phyloP scores from a whole-genome alignment of 306 rosid genomes.

The Echinosophora koreensis region DNA sequence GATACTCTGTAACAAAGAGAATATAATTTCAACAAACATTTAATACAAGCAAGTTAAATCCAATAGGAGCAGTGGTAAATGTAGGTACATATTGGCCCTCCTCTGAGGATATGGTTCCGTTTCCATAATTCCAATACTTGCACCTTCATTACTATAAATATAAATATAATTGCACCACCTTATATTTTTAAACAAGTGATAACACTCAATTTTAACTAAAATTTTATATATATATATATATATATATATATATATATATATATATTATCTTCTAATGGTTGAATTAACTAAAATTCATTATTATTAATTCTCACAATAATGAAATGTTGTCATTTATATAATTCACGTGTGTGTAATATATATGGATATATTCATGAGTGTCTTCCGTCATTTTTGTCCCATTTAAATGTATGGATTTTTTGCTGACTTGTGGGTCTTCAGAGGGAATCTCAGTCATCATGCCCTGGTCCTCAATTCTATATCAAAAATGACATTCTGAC shows the following conservation, averaged over 20 bases:
- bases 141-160: conserved; percentile 33
- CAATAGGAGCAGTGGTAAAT: conserved; percentile 46
- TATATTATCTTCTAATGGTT: too few species aligned
- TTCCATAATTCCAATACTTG: conserved; percentile 18
- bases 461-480: conserved; percentile 50
- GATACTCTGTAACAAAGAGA: conserved; percentile 59
- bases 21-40: conserved; percentile 50
- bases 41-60: conserved; percentile 49
- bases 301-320: too few species aligned
- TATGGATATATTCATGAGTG: not conserved
- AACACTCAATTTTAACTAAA: too few species aligned
- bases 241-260: too few species aligned
- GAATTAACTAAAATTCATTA: too few species aligned
- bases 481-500: conserved; percentile 54
- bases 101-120: conserved; percentile 41
- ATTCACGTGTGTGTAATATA: not conserved
- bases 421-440: conserved; percentile 51
- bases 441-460: conserved; percentile 60
- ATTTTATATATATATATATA: not conserved
- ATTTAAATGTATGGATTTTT: conserved; percentile 33
- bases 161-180: not conserved
- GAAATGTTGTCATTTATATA: too few species aligned
- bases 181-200: too few species aligned
- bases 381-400: conserved; percentile 40
- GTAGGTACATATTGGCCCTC: conserved; percentile 46